phyloP scores from a whole-genome alignment of 139 green algal genomes.

The Tetradesmus obliquus region DNA sequence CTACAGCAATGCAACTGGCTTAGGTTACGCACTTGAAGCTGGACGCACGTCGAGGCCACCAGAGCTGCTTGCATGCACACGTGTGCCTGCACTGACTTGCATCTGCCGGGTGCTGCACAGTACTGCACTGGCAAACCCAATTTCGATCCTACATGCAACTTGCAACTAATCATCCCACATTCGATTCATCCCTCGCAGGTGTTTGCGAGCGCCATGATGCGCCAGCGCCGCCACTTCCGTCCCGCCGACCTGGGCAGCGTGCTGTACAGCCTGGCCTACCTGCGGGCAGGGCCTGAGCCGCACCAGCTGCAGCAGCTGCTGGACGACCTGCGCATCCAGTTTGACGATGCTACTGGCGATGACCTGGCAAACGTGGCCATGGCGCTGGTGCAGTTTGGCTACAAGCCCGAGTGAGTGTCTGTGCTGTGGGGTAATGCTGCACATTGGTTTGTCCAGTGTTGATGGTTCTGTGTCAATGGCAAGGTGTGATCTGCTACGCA shows the following conservation, averaged over 20 bases:
- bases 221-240: conserved; percentile 6
- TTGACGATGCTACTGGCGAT: conserved; percentile 16
- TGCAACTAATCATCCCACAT: neutral
- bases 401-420: conserved; percentile 18
- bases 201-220: neutral
- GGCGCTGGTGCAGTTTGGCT: conserved; percentile 43
- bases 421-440: neutral
- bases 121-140: neutral
- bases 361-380: conserved; percentile 40
- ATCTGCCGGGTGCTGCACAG: neutral
- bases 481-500: neutral
- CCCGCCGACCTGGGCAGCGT: conserved; percentile 23
- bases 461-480: neutral
- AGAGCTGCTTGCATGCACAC: no score
- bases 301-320: conserved; percentile 22
- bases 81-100: neutral
- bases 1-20: neutral
- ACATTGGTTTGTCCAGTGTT: neutral
- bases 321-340: conserved; percentile 19
- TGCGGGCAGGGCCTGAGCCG: neutral
- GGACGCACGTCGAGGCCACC: no score
- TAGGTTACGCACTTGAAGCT: no score
- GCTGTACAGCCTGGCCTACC: conserved; percentile 44
- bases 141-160: neutral
- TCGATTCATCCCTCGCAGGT: neutral